Base-by-base conservation (phyloP, 495 filamentous ascomycete species). In the Neurospora pannonica region DNA sequence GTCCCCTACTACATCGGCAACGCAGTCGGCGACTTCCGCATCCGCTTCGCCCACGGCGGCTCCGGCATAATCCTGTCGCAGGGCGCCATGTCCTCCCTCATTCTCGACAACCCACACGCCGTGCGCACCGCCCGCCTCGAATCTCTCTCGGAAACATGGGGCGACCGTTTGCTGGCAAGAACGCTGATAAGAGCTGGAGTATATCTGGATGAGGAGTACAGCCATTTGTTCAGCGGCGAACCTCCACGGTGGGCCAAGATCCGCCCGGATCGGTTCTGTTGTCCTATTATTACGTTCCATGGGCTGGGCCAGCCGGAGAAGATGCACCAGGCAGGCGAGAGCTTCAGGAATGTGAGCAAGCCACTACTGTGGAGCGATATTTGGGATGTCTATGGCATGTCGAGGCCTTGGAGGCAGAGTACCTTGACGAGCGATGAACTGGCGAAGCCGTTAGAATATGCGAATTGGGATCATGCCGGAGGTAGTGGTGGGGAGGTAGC, bases 1-100 rank as follows among this genome's bases (percentile, higher is more conserved):
- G 60, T 78, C n/a, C 80, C 83, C 19, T 79, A 85, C 31, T 86
- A 85, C 74, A 73, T 87, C n/a, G 85, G 85, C n/a, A 87, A 85
- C 70, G 83, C 84, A 4, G 84, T 86, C 4, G 85, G 85, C 36
- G 85, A 85, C 71, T 87, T 81, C 75, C 80, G 80, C 38, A 78
- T 77, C 3, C 83, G 85, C 70, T 87, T 87, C 74, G 84, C 85
- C 17, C 85, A 87, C 73, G 85, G 85, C 9, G 85, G 85, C 8
- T 86, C 85, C 6, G 82, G 81, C 21, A 77, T 86, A 24, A 75
- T 86, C 37, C 75, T 87, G 15, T 86, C 85, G 0, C 82, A 82
- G 34, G 85, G 80, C 9, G 79, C 85, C 72, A 79, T 87, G 71
- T 76, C 74, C 11, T 71, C 75, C 17, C 76, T 86, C 19, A 80